These are phyloP conservation scores for Austropuccinia psidii DNA, from an alignment of 1,284 basidiomycete species.

Conservation along the genomic window DNA sequence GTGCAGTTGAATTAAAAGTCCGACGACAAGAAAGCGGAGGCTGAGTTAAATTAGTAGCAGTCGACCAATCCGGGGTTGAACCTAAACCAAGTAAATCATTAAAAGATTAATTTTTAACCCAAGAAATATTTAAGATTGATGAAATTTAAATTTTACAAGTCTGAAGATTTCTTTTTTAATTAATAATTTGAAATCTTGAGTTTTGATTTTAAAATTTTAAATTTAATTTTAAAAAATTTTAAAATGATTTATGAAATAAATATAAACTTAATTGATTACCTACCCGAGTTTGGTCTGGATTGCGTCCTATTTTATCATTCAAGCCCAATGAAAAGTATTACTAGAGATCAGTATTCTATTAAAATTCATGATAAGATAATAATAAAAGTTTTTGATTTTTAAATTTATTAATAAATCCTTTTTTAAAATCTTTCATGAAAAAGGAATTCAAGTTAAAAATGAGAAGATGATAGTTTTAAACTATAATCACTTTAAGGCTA, in stretches of 20 bases:
- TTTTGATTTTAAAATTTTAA: not conserved
- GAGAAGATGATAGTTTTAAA: too few species aligned
- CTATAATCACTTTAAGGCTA: too few species aligned
- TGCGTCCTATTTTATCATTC: not conserved
- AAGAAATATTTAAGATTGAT: too few species aligned
- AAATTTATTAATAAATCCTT: too few species aligned
- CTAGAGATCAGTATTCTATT: too few species aligned
- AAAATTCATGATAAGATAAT: too few species aligned
- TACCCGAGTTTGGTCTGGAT: conserved; percentile 16
- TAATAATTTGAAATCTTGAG: not conserved
- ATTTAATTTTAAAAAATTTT: not conserved
- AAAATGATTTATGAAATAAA: not conserved
- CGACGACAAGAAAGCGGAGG: not conserved
- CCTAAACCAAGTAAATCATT: conserved; percentile 2
- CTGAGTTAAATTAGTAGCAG: not conserved
- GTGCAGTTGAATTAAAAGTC: conserved; percentile 3
- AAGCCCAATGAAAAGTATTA: too few species aligned
- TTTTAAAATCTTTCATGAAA: too few species aligned
- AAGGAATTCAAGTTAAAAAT: too few species aligned
- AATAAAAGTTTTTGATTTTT: too few species aligned
- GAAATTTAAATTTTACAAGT: not conserved
- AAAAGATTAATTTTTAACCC: too few species aligned
- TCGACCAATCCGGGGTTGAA: conserved; percentile 16
- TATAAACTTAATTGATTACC: not conserved
- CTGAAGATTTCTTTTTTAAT: not conserved